These are phyloP conservation scores for Calonectria montana DNA, from an alignment of 2,329 filamentous ascomycete genomes.

Conservation along the genomic window DNA sequence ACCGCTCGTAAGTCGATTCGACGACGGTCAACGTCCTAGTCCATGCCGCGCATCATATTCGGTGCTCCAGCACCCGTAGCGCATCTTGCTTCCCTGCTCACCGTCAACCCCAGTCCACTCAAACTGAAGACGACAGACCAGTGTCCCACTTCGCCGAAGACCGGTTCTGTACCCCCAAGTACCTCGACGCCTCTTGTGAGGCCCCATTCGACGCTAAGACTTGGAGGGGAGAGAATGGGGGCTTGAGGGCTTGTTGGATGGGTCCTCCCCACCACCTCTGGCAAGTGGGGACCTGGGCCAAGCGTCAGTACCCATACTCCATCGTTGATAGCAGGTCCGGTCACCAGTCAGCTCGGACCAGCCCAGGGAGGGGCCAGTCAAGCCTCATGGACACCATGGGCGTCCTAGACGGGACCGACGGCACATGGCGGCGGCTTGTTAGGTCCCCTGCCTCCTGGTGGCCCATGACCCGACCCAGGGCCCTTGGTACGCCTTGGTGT, in stretches of 20 bases:
- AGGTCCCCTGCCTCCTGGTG: conserved; percentile 15
- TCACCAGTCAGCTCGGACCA: conserved; percentile 19
- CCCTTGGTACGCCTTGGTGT: conserved; percentile 10
- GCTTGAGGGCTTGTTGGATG: conserved; percentile 11
- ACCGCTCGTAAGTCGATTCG: conserved; percentile 15
- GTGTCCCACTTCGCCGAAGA: conserved; percentile 34
- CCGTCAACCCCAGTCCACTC: conserved; percentile 29
- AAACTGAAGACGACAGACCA: conserved; percentile 29
- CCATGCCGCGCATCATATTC: conserved; percentile 28
- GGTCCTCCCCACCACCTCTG: conserved; percentile 31
- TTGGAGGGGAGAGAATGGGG: conserved; percentile 28
- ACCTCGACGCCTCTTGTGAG: conserved; percentile 29
- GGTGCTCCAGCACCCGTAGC: conserved; percentile 32
- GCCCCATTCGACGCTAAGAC: conserved; percentile 39
- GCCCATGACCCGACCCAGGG: conserved; percentile 35
- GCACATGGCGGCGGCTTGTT: conserved; percentile 33
- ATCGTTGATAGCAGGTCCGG: conserved; percentile 32
- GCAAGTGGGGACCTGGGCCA: conserved; percentile 37
- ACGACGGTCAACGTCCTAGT: conserved; percentile 16
- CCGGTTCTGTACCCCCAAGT: conserved; percentile 39
- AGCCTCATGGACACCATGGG: conserved; percentile 19
- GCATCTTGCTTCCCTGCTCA: conserved; percentile 20
- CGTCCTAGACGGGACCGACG: conserved; percentile 36
- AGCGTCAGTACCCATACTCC: conserved; percentile 34
- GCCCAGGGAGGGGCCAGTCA: conserved; percentile 20